phyloP scores from a whole-genome alignment of 2,329 filamentous ascomycete species.

The Verticillium tricorpus region DNA sequence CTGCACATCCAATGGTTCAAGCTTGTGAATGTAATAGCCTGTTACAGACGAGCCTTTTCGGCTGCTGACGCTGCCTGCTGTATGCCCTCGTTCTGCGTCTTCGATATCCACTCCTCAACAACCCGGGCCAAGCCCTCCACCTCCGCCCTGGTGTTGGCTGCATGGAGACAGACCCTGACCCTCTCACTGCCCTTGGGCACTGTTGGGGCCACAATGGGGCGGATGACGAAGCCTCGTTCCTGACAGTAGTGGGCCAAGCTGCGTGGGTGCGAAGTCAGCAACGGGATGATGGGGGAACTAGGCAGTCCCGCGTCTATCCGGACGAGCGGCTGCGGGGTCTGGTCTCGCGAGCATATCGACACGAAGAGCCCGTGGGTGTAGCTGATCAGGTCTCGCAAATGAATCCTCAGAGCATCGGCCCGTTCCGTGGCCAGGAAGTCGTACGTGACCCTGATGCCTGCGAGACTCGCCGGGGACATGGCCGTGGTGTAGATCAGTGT shows the following conservation, averaged over 20 bases:
- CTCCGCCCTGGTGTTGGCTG: constrained; percentile 55
- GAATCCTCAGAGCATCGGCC: constrained; percentile 30
- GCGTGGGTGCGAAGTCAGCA: constrained; percentile 55
- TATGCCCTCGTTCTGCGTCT: neutral
- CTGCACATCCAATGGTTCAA: too few species aligned
- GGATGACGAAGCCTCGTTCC: constrained; percentile 51
- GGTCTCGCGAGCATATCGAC: constrained; percentile 21
- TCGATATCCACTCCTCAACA: constrained; percentile 43
- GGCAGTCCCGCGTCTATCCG: constrained; percentile 30
- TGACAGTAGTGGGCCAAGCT: constrained; percentile 58
- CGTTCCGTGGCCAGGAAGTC: constrained; percentile 47
- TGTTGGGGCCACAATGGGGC: constrained; percentile 65
- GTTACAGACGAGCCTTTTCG: neutral
- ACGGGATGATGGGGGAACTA: constrained; percentile 59
- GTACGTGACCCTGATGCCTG: constrained; percentile 54
- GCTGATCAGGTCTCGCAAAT: constrained; percentile 40
- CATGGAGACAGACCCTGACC: constrained; percentile 64
- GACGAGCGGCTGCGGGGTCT: constrained; percentile 22
- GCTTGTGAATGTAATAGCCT: neutral
- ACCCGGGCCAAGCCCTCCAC: constrained; percentile 47
- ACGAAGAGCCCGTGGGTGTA: constrained; percentile 40
- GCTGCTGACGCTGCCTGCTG: neutral
- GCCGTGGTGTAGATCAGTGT: constrained; percentile 72
- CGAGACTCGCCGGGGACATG: constrained; percentile 56
- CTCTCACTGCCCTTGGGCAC: constrained; percentile 60